Percentiles rank a stretch among this genome's conserved stretches.
Evolutionary conservation across 345 rosid species (phyloP).

Genomic region (Sonneratia caseolaris): DNA sequence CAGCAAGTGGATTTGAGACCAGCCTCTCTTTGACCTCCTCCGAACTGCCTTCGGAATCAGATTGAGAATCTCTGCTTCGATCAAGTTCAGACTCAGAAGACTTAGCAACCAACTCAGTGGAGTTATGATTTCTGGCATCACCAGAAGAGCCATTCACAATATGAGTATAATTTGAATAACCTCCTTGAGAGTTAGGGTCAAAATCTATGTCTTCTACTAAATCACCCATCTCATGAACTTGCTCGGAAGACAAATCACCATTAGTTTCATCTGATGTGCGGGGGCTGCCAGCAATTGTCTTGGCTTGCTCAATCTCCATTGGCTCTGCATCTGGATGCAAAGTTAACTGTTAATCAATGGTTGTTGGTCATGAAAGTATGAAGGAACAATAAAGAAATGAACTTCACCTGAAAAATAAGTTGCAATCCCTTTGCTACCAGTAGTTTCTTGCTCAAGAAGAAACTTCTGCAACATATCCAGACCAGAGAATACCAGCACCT

Average conservation of each 20-base stretch:
- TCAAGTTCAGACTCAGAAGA: constrained; percentile 8
- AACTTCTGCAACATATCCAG: constrained; percentile 70
- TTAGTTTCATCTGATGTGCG: background rate
- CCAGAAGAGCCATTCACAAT: constrained; percentile 2
- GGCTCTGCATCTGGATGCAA: background rate
- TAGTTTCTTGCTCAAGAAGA: constrained; percentile 29
- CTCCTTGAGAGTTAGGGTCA: constrained; percentile 14
- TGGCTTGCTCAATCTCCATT: background rate
- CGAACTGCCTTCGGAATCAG: background rate
- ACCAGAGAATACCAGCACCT: constrained; percentile 73
- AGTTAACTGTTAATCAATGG: background rate
- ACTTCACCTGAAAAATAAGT: constrained; percentile 17
- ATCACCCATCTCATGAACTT: constrained; percentile 13
- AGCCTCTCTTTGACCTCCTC: constrained; percentile 8
- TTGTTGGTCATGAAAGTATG: background rate
- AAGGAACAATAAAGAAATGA: background rate
- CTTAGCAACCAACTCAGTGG: constrained; percentile 6
- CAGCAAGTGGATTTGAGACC: constrained; percentile 4
- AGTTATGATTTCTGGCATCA: background rate
- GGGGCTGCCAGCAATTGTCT: background rate
- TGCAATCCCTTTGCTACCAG: constrained; percentile 16
- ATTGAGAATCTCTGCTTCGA: background rate
- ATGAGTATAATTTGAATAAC: constrained; percentile 5
- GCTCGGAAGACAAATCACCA: constrained; percentile 19
- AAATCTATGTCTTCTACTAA: constrained; percentile 18